Percentiles rank a stretch among this genome's conserved stretches.
Evolutionary conservation across 768 basidiomycete genomes (phyloP).

Genomic region (Suillus fuscotomentosus): DNA sequence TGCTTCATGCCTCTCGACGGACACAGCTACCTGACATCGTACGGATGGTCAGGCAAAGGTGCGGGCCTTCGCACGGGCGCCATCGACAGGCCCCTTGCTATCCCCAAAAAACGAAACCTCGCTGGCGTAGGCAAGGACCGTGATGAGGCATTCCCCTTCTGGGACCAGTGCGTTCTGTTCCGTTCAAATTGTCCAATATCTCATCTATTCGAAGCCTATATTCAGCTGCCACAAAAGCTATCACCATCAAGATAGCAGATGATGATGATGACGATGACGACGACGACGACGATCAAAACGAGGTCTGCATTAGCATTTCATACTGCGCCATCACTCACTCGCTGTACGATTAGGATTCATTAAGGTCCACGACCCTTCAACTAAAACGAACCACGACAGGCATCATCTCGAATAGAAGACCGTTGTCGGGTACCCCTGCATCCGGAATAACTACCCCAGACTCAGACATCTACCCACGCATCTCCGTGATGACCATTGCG

Average conservation of each 20-base stretch:
- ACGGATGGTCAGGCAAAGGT: constrained; percentile 90
- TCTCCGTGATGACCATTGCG: constrained; percentile 58
- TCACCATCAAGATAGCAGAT: constrained; percentile 64
- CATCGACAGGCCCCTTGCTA: constrained; percentile 70
- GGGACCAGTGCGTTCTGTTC: constrained; percentile 83
- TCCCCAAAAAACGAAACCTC: constrained; percentile 84
- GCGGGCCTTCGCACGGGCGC: constrained; percentile 83
- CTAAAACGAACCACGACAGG: constrained; percentile 69
- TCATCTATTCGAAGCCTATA: constrained; percentile 46
- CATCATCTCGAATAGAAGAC: constrained; percentile 71
- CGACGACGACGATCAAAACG: constrained; percentile 12
- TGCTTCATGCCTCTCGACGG: constrained; percentile 64
- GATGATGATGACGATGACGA: constrained; percentile 47
- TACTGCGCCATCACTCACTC: background rate
- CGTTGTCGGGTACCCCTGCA: constrained; percentile 48
- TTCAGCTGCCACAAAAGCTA: constrained; percentile 77
- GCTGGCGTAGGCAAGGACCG: constrained; percentile 88
- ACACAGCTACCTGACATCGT: constrained; percentile 68
- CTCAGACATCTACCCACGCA: constrained; percentile 28
- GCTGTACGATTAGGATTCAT: constrained; percentile 12
- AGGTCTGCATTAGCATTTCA: constrained; percentile 7
- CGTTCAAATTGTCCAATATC: background rate
- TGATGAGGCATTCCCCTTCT: constrained; percentile 95
- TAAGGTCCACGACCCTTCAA: constrained; percentile 18
- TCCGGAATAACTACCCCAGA: constrained; percentile 44